These are phyloP conservation scores for Candida silvicultrix DNA, from an alignment of 805 yeast species.

Conservation along the genomic window DNA sequence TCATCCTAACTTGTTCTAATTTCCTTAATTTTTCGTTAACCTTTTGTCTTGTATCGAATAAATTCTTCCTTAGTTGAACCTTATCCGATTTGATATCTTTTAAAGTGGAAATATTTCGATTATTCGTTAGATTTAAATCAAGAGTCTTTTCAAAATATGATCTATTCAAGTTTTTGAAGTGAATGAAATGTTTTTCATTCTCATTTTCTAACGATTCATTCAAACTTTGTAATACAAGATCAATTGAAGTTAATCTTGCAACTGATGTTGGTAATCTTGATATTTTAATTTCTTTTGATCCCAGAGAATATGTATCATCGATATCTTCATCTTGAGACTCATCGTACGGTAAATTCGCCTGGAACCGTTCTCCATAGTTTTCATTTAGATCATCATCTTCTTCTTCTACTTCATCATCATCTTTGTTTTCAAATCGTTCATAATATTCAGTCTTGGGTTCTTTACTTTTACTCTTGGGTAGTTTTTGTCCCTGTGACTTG, in stretches of 20 bases:
- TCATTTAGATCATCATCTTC: conserved; percentile 3
- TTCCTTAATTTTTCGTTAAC: conserved; percentile 18
- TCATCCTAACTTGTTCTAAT: conserved; percentile 19
- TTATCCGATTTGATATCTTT: conserved; percentile 23
- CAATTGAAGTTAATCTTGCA: conserved; percentile 14
- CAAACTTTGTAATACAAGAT: conserved; percentile 13
- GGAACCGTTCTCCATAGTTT: background rate
- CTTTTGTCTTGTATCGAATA: conserved; percentile 24
- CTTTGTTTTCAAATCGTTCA: too few relatives aligned
- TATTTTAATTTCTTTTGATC: conserved; percentile 19
- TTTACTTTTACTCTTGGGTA: background rate
- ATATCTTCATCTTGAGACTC: background rate
- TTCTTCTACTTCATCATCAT: conserved; percentile 3
- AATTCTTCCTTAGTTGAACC: conserved; percentile 21
- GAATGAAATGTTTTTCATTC: conserved; percentile 3
- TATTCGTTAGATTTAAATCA: conserved; percentile 30
- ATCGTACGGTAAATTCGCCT: background rate
- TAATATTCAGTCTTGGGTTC: conserved; percentile 8
- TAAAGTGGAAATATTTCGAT: conserved; percentile 25
- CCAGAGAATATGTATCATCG: background rate
- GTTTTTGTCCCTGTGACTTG: background rate
- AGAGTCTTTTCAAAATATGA: conserved; percentile 26
- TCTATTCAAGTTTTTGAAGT: conserved; percentile 19
- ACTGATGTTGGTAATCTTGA: conserved; percentile 16
- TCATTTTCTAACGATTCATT: conserved; percentile 4